Evolutionary conservation across 169 alveolate species (phyloP), one percentile per base, ranked within the genome.

Genomic region (Miamiensis avidus): DNA sequence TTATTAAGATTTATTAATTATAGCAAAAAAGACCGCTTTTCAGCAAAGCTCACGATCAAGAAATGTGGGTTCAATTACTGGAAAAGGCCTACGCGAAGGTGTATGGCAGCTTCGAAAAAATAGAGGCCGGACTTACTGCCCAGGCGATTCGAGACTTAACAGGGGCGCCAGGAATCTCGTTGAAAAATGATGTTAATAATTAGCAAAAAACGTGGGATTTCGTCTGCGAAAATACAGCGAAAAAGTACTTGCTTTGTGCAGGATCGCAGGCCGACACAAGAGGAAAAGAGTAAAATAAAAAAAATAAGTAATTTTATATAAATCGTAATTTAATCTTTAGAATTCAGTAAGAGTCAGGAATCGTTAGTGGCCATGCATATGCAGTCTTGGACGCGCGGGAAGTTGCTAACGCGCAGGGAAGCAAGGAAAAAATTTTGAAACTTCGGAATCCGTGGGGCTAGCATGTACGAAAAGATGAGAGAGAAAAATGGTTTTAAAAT

Each of bases 31-130:
- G 76, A 31, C 90, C 90, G 15, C 31, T 76, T 25, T 86, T 86
- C 30, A 79, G 85, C 65, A 82, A 30, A 29, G 82, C 91, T 29
- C 79, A 86, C 64, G 87, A 81, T 31, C 82, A 86, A 74, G 94
- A 90, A 73, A 74, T 90, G 32, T 90, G 94, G 94, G 94, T 89
- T 29, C 69, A 86, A 73, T 33, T 90, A 31, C n/a, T 90, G 30
- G 94, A 90, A 87, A 90, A 90, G 81, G 91, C 85, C 0, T 90
- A 89, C 87, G 94, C 94, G 0, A 90, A 90, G 77, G n/a, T 87
- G 65, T 82, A 90, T 74, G 94, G 94, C 0, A 87, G 89, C 0
- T 90, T 86, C 75, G 65, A 87, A 31, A 87, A 86, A 78, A 81
- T 87, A 27, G 81, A 85, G 49, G 91, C 89, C 26, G 94, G 94